Evolutionary conservation across 805 yeast genomes (phyloP).

Genomic region (Candida sithepensis): DNA sequence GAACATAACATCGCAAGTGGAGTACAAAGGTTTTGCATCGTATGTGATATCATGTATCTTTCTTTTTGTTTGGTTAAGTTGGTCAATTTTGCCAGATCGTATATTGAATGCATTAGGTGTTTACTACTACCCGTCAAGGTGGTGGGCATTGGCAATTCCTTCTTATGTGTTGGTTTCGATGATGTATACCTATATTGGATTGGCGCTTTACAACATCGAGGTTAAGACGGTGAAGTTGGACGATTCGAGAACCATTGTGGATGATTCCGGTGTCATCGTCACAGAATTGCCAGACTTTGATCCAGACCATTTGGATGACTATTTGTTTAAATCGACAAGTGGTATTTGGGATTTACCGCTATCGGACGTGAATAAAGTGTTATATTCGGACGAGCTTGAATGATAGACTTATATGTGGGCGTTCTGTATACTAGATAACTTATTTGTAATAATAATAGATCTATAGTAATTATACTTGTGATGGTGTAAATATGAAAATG

Average conservation of each 20-base stretch:
- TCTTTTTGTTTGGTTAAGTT: conserved; percentile 54
- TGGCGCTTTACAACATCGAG: conserved; percentile 76
- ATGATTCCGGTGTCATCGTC: conserved; percentile 45
- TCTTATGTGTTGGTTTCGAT: conserved; percentile 64
- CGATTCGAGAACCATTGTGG: conserved; percentile 64
- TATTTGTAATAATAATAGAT: not conserved
- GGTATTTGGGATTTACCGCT: conserved; percentile 88
- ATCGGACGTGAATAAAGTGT: conserved; percentile 59
- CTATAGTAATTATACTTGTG: not conserved
- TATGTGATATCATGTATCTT: conserved; percentile 63
- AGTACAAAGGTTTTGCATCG: conserved; percentile 84
- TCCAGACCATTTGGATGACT: conserved; percentile 28
- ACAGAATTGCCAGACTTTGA: conserved; percentile 19
- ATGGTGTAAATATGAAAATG: not conserved
- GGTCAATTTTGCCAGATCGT: conserved; percentile 74
- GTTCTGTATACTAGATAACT: not conserved
- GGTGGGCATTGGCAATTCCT: conserved; percentile 88
- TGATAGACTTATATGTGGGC: not conserved
- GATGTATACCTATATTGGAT: conserved; percentile 67
- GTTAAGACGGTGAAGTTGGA: conserved; percentile 57
- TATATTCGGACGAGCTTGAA: conserved; percentile 41
- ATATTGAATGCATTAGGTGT: conserved; percentile 51
- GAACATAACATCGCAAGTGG: conserved; percentile 56
- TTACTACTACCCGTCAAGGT: conserved; percentile 78
- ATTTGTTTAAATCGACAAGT: conserved; percentile 59